Evolutionary conservation across 495 filamentous ascomycete species (phyloP), one percentile per base, ranked within the genome.

Genomic region (Podospora tetraspora): DNA sequence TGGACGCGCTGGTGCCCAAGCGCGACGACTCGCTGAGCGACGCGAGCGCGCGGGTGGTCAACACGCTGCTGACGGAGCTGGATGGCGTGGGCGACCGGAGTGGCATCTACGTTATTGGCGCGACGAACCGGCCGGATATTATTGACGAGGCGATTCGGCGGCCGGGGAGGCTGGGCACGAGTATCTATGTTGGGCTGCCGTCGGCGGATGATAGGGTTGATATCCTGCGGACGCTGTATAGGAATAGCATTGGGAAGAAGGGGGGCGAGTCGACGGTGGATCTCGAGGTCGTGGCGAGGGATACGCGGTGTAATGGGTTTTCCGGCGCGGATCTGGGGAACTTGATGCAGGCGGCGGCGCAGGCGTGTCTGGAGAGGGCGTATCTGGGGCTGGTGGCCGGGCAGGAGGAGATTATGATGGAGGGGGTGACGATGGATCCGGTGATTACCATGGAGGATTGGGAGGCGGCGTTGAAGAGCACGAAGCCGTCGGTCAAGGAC

Each of bases 61-160:
- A 98, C 77, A 96, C 95, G 13, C 83, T 99, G 0, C 87, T 99
- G n/a, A 98, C 95, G 1, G 95, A 99, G 78, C 85, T 99, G 1
- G 95, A 99, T 74, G 95, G 95, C 25, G 83, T 97, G 16, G 87
- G 84, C 67, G 90, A 87, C 66, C 88, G 96, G 19, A 83, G 86
- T 57, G 94, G 96, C 3, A 94, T 99, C 72, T 97, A 96, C 77
- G 91, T 99, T 29, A 90, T 99, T 68, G 95, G 92, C 16, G 95
- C 95, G 1, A 97, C 96, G 4, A 99, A 99, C 74, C 81, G 95
- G 1, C 94, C 94, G 2, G 95, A 99, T 73, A 96, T 97, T 75
- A 97, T 99, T 73, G 95, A 99, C 75, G 88, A 91, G 1, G 95
- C 95, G 7, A 97, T 99, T 88, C 86, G 97, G 13, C 89, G 95